phyloP scores from a whole-genome alignment of 108 stramenopile genomes.

The Phaeodactylum tricornutum region DNA sequence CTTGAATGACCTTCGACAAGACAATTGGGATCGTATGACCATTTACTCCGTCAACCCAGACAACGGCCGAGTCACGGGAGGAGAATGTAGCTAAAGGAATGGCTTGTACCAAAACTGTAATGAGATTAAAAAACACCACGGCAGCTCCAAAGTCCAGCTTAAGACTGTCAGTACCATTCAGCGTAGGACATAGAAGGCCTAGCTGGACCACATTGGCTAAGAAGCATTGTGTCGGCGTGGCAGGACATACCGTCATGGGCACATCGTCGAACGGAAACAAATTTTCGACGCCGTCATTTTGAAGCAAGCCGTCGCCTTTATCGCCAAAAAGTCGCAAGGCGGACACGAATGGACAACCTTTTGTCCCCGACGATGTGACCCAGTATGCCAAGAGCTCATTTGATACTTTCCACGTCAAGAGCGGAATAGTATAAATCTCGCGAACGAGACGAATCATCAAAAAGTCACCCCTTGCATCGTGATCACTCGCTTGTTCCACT shows the following conservation, averaged over 20 bases:
- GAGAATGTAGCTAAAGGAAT: constrained; percentile 63
- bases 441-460: constrained; percentile 18
- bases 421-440: constrained; percentile 47
- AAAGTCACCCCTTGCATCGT: too few species aligned
- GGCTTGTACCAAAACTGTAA: constrained; percentile 52
- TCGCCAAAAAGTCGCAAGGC: too few species aligned
- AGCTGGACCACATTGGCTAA: constrained; percentile 63
- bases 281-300: constrained; percentile 24
- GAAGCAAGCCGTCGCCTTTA: too few species aligned
- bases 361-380: constrained; percentile 17
- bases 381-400: not conserved
- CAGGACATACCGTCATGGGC: constrained; percentile 44
- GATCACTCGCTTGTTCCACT: too few species aligned
- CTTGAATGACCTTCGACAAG: constrained; percentile 50
- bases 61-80: constrained; percentile 50
- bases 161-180: constrained; percentile 36
- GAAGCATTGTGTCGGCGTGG: constrained; percentile 54
- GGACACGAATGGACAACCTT: too few species aligned
- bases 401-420: constrained; percentile 60
- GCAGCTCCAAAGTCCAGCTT: constrained; percentile 33
- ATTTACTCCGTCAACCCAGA: constrained; percentile 68
- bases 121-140: constrained; percentile 44
- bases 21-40: constrained; percentile 61
- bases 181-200: constrained; percentile 28
- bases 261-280: constrained; percentile 41